Base-by-base conservation (phyloP, 1,284 basidiomycete species). In the Austropuccinia psidii region DNA sequence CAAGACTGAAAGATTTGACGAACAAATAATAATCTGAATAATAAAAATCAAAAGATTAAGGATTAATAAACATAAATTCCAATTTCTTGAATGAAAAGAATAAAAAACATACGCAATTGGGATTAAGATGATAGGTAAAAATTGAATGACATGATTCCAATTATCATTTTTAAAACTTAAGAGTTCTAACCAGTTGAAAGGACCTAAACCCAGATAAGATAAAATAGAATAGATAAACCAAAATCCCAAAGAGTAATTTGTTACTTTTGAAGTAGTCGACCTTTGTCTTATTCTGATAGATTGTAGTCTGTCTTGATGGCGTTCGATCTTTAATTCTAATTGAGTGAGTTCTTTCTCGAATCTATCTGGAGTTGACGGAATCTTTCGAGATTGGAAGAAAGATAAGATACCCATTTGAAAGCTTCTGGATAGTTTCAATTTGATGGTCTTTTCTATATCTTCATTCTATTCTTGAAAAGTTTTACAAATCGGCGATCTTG, bases 1-100 rank as follows among this genome's bases (percentile, higher is more conserved):
- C 90, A 93, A 77, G 90, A 85, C 77, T 91, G 88, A 55, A 95
- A 87, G 61, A 95, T 87, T 27, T 91, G 84, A 55, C 93, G 86
- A 4, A 90, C 86, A 77, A 89, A 89, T 73, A 93, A 83, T 66
- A 96, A 89, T 41, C 93, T 95, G 78, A 24, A 43, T n/a, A 24
- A 11, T 54, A 29, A 27, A 21, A 27, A 54, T 54, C 9, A 9
- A 27, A 52, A 31, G 7, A 58, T 3, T 24, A 73, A 52, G 33
- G 15, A 24, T 31, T 15, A 35, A 8, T 37, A 17, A 73, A 49
- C 13, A 39, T 37, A 29, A 21, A 54, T 11, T 9, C 24, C 11
- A 11, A 11, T 15, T 54, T 54, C 24, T 54, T 54, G 29, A 17
- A 27, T 55, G 24, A 39, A 39, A 43, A 50, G 11, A 57, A 47